A percentile compares a stretch with the other conserved stretches of the same genome.
These are phyloP conservation scores for Iris macrosiphon DNA, from an alignment of 106 monocot genomes.

Conservation along the genomic window DNA sequence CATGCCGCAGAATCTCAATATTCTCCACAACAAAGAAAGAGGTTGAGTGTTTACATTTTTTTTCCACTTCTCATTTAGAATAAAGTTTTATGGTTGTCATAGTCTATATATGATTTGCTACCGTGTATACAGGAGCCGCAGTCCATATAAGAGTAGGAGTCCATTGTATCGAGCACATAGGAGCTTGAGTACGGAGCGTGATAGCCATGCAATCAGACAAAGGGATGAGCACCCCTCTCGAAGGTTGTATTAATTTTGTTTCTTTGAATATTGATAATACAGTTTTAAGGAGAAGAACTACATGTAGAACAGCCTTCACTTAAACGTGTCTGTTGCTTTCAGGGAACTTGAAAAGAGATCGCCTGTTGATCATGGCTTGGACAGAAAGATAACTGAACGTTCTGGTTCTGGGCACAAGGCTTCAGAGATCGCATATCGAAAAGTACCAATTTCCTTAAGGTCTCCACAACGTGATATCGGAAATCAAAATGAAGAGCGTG, in stretches of 20 bases:
- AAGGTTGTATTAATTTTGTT: too few relatives aligned
- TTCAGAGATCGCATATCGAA: neutral
- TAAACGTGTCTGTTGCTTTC: neutral
- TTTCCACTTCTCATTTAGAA: slow-evolving; percentile 10
- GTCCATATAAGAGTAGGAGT: slow-evolving; percentile 25
- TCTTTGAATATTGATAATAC: too few relatives aligned
- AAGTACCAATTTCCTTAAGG: slow-evolving; percentile 8
- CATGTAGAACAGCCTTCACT: neutral
- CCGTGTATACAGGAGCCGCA: slow-evolving; percentile 32
- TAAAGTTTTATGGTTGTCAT: too few relatives aligned
- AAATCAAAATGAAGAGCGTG: neutral
- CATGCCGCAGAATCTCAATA: slow-evolving; percentile 10
- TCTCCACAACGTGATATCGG: slow-evolving; percentile 11
- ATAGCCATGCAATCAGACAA: slow-evolving; percentile 19
- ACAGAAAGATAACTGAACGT: neutral
- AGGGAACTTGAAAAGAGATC: slow-evolving; percentile 29
- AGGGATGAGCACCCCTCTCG: slow-evolving; percentile 4
- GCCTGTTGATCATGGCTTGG: neutral
- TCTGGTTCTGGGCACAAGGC: neutral
- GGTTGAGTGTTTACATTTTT: slow-evolving; percentile 8
- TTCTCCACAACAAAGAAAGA: slow-evolving; percentile 35
- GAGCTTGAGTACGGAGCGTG: slow-evolving; percentile 33
- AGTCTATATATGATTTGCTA: slow-evolving; percentile 6
- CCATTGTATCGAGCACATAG: slow-evolving; percentile 27
- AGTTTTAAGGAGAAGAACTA: too few relatives aligned